Conservation (phyloP, 2,329 filamentous ascomycete genomes). For the Beauveria brongniartii region DNA sequence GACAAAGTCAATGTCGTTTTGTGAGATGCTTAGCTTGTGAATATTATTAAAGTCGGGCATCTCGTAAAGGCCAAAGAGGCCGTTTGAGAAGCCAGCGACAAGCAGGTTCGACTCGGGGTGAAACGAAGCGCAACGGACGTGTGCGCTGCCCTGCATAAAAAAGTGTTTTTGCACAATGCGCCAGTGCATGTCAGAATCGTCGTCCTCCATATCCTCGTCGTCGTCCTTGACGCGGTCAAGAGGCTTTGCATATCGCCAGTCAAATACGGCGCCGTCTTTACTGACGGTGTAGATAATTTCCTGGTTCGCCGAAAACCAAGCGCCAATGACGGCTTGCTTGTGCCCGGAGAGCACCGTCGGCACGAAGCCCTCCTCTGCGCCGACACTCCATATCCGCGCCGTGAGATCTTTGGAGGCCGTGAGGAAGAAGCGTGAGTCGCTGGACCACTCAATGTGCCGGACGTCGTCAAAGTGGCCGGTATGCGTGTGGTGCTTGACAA, state of each 20-base stretch:
- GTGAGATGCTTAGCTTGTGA: conserved; percentile 86
- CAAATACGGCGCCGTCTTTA: conserved; percentile 93
- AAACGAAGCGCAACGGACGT: conserved; percentile 83
- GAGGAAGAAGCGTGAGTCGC: conserved; percentile 90
- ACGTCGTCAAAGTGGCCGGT: conserved; percentile 84
- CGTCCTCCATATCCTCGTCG: conserved; percentile 51
- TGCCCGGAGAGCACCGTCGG: conserved; percentile 89
- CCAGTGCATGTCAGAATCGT: conserved; percentile 68
- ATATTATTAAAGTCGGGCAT: conserved; percentile 94
- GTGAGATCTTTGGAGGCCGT: conserved; percentile 89
- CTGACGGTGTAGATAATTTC: conserved; percentile 95
- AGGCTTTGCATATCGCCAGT: conserved; percentile 75
- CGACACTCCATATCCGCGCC: conserved; percentile 87
- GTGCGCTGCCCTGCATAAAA: conserved; percentile 85
- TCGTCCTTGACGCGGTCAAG: conserved; percentile 47
- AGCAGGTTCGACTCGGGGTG: conserved; percentile 82
- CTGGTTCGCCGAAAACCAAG: conserved; percentile 94
- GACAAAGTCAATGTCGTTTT: conserved; percentile 92
- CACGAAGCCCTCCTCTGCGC: conserved; percentile 77
- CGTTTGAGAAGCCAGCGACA: conserved; percentile 94
- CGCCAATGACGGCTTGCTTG: conserved; percentile 80
- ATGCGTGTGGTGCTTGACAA: conserved; percentile 79
- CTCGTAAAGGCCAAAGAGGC: conserved; percentile 89
- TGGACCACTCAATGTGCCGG: conserved; percentile 86
- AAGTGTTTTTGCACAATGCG: conserved; percentile 85